Evolutionary conservation across 2,329 filamentous ascomycete genomes (phyloP).

Genomic region (Spiromastix sp.): DNA sequence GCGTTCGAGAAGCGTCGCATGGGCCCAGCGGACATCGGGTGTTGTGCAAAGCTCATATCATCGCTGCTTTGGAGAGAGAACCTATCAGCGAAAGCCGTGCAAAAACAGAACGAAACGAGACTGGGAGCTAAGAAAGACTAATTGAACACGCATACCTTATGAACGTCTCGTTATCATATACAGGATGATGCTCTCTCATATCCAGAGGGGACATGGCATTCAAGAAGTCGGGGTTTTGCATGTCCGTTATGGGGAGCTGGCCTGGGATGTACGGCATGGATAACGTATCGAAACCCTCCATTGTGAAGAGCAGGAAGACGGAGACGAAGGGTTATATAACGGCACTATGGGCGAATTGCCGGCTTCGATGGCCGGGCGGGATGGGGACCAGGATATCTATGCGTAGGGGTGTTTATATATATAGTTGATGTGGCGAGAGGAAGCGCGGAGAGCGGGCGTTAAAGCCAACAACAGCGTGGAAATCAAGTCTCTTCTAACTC

Average conservation of each 20-base stretch:
- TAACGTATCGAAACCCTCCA: slow-evolving; percentile 51
- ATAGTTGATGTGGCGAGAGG: no score
- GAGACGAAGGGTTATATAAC: no score
- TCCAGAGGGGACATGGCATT: slow-evolving; percentile 44
- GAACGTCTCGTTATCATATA: slow-evolving; percentile 51
- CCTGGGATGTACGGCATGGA: slow-evolving; percentile 53
- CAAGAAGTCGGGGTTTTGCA: slow-evolving; percentile 38
- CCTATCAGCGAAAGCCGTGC: slow-evolving; percentile 7
- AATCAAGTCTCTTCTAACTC: no score
- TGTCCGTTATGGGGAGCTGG: slow-evolving; percentile 45
- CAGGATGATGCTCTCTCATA: slow-evolving; percentile 47
- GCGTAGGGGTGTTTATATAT: no score
- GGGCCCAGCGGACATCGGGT: slow-evolving; percentile 25
- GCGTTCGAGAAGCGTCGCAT: slow-evolving; percentile 41
- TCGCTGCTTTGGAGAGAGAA: slow-evolving; percentile 33
- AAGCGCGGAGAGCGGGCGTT: no score
- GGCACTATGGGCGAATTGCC: no score
- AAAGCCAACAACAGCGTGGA: no score
- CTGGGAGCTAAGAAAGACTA: slow-evolving; percentile 11
- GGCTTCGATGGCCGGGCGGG: no score
- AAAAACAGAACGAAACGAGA: slow-evolving; percentile 9
- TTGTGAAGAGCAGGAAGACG: slow-evolving; percentile 16
- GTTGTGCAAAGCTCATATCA: slow-evolving; percentile 39
- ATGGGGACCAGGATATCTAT: no score
- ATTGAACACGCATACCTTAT: slow-evolving; percentile 40